Evolutionary conservation across 805 yeast species (phyloP), one percentile per base, ranked within the genome.

Genomic region (Candida berthetii): DNA sequence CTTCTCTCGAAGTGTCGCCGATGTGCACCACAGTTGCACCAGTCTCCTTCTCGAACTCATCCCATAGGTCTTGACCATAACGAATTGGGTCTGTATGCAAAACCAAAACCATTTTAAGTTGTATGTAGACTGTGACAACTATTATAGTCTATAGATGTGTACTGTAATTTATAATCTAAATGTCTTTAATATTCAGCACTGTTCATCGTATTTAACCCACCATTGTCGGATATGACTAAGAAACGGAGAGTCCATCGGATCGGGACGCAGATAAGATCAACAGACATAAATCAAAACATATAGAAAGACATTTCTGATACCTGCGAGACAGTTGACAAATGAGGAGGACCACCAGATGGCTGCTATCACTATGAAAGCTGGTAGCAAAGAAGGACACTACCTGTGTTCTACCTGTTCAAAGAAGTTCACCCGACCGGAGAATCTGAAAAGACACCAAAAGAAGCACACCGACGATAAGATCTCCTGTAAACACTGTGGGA

Each of bases 31-130:
- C 64, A 36, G 73, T 68, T 4, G 71, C 74, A 14, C 35, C 25
- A 20, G 57, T 50, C 6, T 69, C 53, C 33, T 69, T 52, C 6
- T 54, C 47, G 18, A 83, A 61, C 28, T 69, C 63, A 9, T 67
- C 65, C 88, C 89, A 85, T 36, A 77, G 79, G 15, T 70, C 64
- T 27, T 70, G 72, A 31, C 85, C 87, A 55, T 64, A 80, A 42
- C 65, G 60, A 37, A 76, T 67, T 15, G 70, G 68, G 10, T 86
- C 87, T 16, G 24, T 17, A 15, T 33, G 35, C 1, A 33, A 22
- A 13, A 33, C 24, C 13, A 33, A 17, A 15, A 4, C 16, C 17
- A n/a, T n/a, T n/a, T 29, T 29, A 4, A 4, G 14, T n/a, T 7
- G 14, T 10, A 29, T 3, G 14, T 4, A 5, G n/a, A n/a, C 2